Percentiles rank a stretch among this genome's conserved stretches.
These are phyloP conservation scores for Populus euphratica DNA, from an alignment of 345 rosid species.

Conservation along the genomic window DNA sequence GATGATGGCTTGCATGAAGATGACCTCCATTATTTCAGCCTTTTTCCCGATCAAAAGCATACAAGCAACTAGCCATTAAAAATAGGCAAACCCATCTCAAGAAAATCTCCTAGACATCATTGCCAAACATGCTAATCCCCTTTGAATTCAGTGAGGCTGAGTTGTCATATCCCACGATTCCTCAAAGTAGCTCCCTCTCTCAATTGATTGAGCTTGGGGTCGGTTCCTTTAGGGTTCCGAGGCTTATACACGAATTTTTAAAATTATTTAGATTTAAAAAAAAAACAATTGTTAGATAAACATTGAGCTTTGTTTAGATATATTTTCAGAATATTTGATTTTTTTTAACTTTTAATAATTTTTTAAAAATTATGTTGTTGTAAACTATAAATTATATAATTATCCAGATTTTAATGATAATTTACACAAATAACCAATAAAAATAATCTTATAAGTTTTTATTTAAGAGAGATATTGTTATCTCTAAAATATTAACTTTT, in stretches of 20 bases:
- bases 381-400: accelerated
- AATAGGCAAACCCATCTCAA: slow-evolving; percentile 4
- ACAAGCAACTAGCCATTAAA: neutral
- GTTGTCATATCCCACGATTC: slow-evolving; percentile 45
- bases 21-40: slow-evolving; percentile 18
- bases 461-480: too few relatives aligned
- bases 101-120: slow-evolving; percentile 12
- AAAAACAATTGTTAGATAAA: too few relatives aligned
- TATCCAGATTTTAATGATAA: accelerated
- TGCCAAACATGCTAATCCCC: slow-evolving; percentile 22
- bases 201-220: neutral
- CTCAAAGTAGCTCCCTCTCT: slow-evolving; percentile 1
- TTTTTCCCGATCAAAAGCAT: neutral
- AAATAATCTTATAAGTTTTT: too few relatives aligned
- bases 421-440: too few relatives aligned
- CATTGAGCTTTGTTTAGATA: too few relatives aligned
- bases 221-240: too few relatives aligned
- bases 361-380: accelerated
- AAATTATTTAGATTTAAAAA: too few relatives aligned
- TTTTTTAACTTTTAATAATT: too few relatives aligned
- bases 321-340: too few relatives aligned
- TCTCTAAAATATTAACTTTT: accelerated
- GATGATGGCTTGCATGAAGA: slow-evolving; percentile 22
- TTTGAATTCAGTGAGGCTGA: slow-evolving; percentile 32
- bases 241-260: too few relatives aligned